phyloP scores from a whole-genome alignment of 1,139 yeast species.

The Blastobotrys capitulatus region DNA sequence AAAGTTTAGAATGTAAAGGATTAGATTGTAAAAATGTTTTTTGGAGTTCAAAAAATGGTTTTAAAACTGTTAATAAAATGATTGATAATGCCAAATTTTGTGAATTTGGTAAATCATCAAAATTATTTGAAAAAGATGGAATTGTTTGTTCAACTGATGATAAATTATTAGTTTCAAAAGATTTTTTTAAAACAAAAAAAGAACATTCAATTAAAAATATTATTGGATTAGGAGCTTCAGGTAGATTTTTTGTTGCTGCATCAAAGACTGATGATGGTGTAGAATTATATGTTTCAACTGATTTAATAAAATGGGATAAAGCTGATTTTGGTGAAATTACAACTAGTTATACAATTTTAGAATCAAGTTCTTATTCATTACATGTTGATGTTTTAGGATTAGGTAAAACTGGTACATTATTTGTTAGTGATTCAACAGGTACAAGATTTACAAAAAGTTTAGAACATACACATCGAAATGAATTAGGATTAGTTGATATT shows the following conservation, averaged over 20 bases:
- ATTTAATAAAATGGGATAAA: conserved; percentile 46
- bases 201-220: conserved; percentile 33
- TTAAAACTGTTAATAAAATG: conserved; percentile 42
- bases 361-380: conserved; percentile 52
- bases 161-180: conserved; percentile 40
- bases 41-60: conserved; percentile 51
- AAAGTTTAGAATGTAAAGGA: conserved; percentile 37
- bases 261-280: conserved; percentile 38
- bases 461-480: conserved; percentile 40
- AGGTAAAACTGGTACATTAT: conserved; percentile 39
- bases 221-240: conserved; percentile 45
- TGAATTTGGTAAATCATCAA: conserved; percentile 41
- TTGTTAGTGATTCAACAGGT: conserved; percentile 62
- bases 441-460: conserved; percentile 45
- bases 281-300: conserved; percentile 52
- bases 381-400: conserved; percentile 43
- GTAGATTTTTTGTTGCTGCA: conserved; percentile 49
- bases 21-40: conserved; percentile 37
- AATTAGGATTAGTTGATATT: conserved; percentile 39
- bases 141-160: conserved; percentile 49
- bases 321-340: conserved; percentile 46
- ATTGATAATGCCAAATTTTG: conserved; percentile 35
- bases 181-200: conserved; percentile 32
- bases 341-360: conserved; percentile 47
- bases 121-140: conserved; percentile 33